These are phyloP conservation scores for Lunasporangiospora selenospora DNA, from an alignment of 192 early-diverging fungal genomes.

Conservation along the genomic window DNA sequence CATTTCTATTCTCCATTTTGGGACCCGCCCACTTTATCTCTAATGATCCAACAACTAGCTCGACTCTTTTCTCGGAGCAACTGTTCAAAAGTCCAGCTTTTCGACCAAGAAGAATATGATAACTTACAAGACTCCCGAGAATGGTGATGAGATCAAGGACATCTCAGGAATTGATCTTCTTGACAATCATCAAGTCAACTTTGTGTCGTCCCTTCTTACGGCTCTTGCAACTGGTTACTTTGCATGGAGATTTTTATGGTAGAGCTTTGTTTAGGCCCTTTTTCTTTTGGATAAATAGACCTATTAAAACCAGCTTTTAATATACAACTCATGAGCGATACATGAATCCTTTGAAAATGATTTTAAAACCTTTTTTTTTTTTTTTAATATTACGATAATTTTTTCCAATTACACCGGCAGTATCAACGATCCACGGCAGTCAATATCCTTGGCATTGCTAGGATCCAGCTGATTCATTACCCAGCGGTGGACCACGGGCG, in stretches of 20 bases:
- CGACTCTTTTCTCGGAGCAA: conserved; percentile 89
- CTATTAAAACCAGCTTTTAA: too few relatives aligned
- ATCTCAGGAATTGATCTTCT: conserved; percentile 76
- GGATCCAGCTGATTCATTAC: conserved; percentile 6
- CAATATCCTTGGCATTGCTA: neutral
- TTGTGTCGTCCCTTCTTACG: conserved; percentile 69
- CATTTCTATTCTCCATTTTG: too few relatives aligned
- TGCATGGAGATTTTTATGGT: conserved; percentile 24
- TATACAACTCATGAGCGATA: too few relatives aligned
- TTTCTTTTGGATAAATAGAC: too few relatives aligned
- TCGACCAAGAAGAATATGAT: conserved; percentile 67
- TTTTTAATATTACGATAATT: too few relatives aligned
- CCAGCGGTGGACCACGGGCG: neutral
- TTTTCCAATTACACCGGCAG: neutral
- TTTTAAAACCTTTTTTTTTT: too few relatives aligned
- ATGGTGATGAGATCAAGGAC: conserved; percentile 53
- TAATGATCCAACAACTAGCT: conserved; percentile 44
- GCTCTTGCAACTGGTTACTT: conserved; percentile 53
- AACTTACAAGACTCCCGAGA: conserved; percentile 48
- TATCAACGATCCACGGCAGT: neutral
- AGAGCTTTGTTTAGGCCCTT: too few relatives aligned
- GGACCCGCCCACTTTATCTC: too few relatives aligned
- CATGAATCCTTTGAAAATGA: too few relatives aligned
- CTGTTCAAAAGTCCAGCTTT: conserved; percentile 78
- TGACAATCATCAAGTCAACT: conserved; percentile 85